Base-by-base conservation (phyloP, 257 asterid genomes). In the Schizonepeta tenuifolia region DNA sequence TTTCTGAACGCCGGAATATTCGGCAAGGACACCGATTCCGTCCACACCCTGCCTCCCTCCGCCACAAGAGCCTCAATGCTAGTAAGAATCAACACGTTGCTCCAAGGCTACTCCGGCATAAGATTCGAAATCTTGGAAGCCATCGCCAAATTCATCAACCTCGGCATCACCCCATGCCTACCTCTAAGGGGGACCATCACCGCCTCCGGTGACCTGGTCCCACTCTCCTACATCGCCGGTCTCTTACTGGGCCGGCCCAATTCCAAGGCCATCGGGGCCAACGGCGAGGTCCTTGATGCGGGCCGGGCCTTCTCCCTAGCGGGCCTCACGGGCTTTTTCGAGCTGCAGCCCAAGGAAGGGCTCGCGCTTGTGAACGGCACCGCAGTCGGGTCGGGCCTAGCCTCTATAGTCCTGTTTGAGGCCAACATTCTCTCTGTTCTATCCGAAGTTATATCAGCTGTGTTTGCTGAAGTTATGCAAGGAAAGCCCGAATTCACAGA, bases 71-170 rank as follows among this genome's bases (percentile, higher is more conserved):
- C 87, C 46, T 70, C 87, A 31, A 83, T 83, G 84, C 79, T 83
- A 0, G 87, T 83, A 11, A 66, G 87, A 28, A 77, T 83, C 76
- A 83, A 83, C 83, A 83, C 87, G 31, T 13, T 83, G 65, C 84
- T 83, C 7, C 87, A 83, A 74, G 87, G 87, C 67, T 83, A 83
- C 62, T 83, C 87, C 0, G 84, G 87, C 82, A 83, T 83, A 1
- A 47, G 87, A 56, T 83, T 79, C 63, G 81, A 79, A 56, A 67
- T 83, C 53, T 44, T 83, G 38, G 84, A 83, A 55, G 82, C 83
- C 79, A 66, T 80, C 1, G 31, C 80, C 61, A 79, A 65, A 50
- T 36, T 82, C 6, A 78, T 82, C 66, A 82, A 82, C 78, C 69
- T 70, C 75, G 68, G 78, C 78, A 71, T 83, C 63, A 83, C 83